Conservation (phyloP, 1,139 yeast species). For the Maudiozyma humilis region DNA sequence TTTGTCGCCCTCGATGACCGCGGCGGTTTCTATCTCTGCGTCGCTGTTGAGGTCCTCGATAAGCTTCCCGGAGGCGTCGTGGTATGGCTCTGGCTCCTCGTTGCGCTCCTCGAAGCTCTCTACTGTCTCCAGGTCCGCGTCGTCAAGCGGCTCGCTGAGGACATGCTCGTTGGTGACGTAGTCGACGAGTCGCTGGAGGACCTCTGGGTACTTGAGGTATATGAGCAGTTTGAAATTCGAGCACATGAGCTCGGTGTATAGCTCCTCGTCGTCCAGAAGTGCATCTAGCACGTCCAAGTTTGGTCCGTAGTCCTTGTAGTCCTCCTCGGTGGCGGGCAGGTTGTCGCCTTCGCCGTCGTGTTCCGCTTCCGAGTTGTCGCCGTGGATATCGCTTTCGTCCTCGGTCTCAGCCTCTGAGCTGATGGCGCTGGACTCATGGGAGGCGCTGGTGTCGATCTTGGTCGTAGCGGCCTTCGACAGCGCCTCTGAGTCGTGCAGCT, state of each 20-base stretch:
- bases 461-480: background rate
- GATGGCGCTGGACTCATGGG: background rate
- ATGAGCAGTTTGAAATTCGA: constrained; percentile 77
- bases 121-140: background rate
- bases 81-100: background rate
- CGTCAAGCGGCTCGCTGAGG: constrained; percentile 9
- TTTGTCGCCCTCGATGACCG: constrained; percentile 6
- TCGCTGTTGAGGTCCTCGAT: constrained; percentile 6
- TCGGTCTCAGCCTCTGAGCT: background rate
- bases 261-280: constrained; percentile 74
- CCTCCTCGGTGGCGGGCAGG: constrained; percentile 24
- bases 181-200: constrained; percentile 56
- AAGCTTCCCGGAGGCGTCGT: background rate
- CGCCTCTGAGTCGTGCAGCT: constrained; percentile 14
- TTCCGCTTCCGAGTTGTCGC: background rate
- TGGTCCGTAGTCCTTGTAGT: constrained; percentile 28
- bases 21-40: constrained; percentile 6
- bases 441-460: background rate
- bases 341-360: constrained; percentile 10
- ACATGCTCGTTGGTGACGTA: constrained; percentile 45
- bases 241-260: constrained; percentile 72
- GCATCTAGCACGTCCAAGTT: constrained; percentile 45
- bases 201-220: constrained; percentile 65
- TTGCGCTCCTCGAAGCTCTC: background rate
- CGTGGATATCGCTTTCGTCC: background rate